Evolutionary conservation across 805 yeast genomes (phyloP).

Genomic region (Candida odintsovae): DNA sequence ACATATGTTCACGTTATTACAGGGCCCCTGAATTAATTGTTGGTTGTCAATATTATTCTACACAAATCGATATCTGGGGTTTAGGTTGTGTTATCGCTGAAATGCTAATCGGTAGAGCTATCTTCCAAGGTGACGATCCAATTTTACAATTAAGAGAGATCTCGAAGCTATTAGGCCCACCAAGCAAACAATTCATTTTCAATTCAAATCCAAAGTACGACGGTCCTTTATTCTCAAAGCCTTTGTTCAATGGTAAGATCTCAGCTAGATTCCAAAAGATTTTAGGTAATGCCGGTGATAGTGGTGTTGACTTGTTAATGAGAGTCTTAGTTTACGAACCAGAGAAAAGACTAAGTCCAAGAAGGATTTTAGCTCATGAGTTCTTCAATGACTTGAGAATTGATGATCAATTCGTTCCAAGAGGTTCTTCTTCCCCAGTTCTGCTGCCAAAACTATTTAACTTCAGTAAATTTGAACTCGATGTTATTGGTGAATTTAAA

Average conservation of each 20-base stretch:
- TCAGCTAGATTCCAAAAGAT: slow-evolving; percentile 56
- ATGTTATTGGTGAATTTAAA: slow-evolving; percentile 33
- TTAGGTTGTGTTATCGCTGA: slow-evolving; percentile 96
- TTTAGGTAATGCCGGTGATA: slow-evolving; percentile 73
- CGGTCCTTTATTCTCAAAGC: slow-evolving; percentile 68
- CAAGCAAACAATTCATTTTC: slow-evolving; percentile 63
- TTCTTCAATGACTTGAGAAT: slow-evolving; percentile 84
- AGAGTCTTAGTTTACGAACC: slow-evolving; percentile 89
- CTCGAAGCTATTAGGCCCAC: slow-evolving; percentile 82
- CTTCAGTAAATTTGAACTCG: slow-evolving; percentile 64
- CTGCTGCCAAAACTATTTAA: slow-evolving; percentile 51
- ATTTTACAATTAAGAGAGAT: slow-evolving; percentile 85
- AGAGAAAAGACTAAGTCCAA: slow-evolving; percentile 70
- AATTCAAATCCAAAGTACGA: slow-evolving; percentile 70
- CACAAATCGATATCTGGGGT: slow-evolving; percentile 97
- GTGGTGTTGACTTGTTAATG: slow-evolving; percentile 80
- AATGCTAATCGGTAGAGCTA: slow-evolving; percentile 84
- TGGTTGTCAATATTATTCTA: slow-evolving; percentile 82
- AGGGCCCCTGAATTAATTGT: slow-evolving; percentile 94
- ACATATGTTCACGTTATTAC: slow-evolving; percentile 93
- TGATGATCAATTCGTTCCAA: slow-evolving; percentile 45
- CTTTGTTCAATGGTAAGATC: slow-evolving; percentile 51
- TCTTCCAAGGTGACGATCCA: slow-evolving; percentile 94
- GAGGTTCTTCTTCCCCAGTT: slow-evolving; percentile 42
- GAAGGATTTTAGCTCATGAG: slow-evolving; percentile 78